Conservation (phyloP, 352 stramenopile genomes). For the Pythium periplocum region DNA sequence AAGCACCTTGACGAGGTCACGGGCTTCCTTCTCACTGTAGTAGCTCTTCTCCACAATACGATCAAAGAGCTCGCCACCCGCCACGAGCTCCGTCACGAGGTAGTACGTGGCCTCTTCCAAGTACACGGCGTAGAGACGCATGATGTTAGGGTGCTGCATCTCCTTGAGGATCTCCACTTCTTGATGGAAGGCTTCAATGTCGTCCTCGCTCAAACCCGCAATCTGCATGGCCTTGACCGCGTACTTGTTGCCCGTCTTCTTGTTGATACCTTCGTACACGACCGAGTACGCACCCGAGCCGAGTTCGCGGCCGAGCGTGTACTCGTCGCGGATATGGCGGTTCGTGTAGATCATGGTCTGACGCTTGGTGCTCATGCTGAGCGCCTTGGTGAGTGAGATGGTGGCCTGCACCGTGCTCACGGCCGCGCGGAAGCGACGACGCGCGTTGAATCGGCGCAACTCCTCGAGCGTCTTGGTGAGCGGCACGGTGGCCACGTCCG, state of each 20-base stretch:
- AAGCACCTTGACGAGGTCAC: constrained; percentile 74
- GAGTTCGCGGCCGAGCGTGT: constrained; percentile 34
- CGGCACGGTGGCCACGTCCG: constrained; percentile 59
- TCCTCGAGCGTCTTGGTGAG: constrained; percentile 84
- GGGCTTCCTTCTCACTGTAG: constrained; percentile 75
- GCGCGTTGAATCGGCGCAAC: constrained; percentile 91
- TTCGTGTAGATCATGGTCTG: constrained; percentile 22
- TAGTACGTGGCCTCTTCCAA: constrained; percentile 93
- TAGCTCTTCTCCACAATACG: constrained; percentile 87
- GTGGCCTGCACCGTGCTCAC: constrained; percentile 88
- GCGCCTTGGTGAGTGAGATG: constrained; percentile 68
- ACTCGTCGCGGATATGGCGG: constrained; percentile 25
- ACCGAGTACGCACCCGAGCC: constrained; percentile 46
- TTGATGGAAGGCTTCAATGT: constrained; percentile 25
- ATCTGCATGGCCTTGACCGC: constrained; percentile 55
- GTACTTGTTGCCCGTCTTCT: constrained; percentile 34
- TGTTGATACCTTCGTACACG: constrained; percentile 42
- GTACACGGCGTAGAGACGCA: constrained; percentile 89
- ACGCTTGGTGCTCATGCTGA: constrained; percentile 32
- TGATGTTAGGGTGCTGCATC: constrained; percentile 87
- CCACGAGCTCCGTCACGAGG: constrained; percentile 96
- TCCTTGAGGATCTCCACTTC: constrained; percentile 54
- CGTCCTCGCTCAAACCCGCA: constrained; percentile 14
- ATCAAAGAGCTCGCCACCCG: constrained; percentile 81
- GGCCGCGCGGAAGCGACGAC: constrained; percentile 91